Evolutionary conservation across 139 green algal species (phyloP), one percentile per base, ranked within the genome.

Genomic region (Closterium sp.): DNA sequence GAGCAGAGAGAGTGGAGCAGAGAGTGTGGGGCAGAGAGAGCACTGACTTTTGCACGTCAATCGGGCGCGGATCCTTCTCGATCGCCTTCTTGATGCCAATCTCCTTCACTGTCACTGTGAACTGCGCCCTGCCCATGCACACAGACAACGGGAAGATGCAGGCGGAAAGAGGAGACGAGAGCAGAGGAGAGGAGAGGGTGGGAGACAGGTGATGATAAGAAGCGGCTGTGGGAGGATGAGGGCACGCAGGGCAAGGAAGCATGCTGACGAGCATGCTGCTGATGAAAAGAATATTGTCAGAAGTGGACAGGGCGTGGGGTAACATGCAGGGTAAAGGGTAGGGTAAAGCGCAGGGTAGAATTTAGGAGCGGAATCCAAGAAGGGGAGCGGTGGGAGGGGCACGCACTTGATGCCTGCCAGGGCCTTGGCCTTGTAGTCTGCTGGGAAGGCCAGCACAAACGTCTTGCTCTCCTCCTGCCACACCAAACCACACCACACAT

Each of bases 41-140:
- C n/a, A 73, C 50, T 73, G 50, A 73, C 50, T 11, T 9, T 11
- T 73, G 50, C 50, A 73, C 13, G 50, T 73, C 50, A 22, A 73
- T 50, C 9, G 93, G 87, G 9, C 93, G 87, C 0, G 86, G 22
- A 73, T 95, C 93, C 24, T 90, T 86, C 30, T n/a, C 31, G 4
- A 95, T 27, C 70, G 38, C 45, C 86, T 94, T 93, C 86, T 94
- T 95, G 19, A 89, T 31, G 19, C 86, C 93, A 86, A 95, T 95
- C 42, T 89, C 93, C 22, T 91, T 94, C 93, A 95, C 93, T 9
- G 90, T 95, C 22, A 94, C 87, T 27, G 93, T 95, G 87, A 95
- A 95, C 31, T 50, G 86, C 11, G 93, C 93, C 24, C 92, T 94
- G 86, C 0, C 13, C 10, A 11, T 73, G 50, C 50, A 73, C 13